These are phyloP conservation scores for Candida dajiaensis DNA, from an alignment of 805 yeast species.

Conservation along the genomic window DNA sequence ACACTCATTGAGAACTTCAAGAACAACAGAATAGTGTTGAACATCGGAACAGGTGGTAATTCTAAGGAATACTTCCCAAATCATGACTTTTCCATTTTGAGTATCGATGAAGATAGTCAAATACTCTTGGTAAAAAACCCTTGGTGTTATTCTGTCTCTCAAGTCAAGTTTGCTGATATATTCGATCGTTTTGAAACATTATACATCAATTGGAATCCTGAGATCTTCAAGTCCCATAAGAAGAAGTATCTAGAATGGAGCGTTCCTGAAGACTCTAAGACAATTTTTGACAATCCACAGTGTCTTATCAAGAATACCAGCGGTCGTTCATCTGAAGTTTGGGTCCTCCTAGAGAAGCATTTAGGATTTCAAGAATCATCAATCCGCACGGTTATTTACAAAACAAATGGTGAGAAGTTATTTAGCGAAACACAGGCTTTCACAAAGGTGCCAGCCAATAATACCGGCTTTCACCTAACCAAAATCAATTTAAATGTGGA, in stretches of 20 bases:
- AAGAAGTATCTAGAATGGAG: constrained; percentile 25
- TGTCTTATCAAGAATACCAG: constrained; percentile 32
- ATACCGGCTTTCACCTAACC: constrained; percentile 35
- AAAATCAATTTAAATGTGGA: constrained; percentile 26
- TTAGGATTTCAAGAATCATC: constrained; percentile 21
- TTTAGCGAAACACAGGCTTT: constrained; percentile 10
- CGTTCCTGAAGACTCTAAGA: constrained; percentile 5
- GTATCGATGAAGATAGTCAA: constrained; percentile 22
- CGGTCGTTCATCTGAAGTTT: constrained; percentile 26
- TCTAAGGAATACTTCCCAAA: constrained; percentile 37
- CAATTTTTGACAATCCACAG: constrained; percentile 31
- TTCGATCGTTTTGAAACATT: constrained; percentile 39
- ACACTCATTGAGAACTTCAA: constrained; percentile 26
- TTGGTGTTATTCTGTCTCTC: constrained; percentile 24
- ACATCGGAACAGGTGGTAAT: constrained; percentile 61
- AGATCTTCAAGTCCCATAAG: neutral
- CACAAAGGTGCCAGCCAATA: constrained; percentile 18
- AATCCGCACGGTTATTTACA: constrained; percentile 25
- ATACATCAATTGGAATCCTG: constrained; percentile 65
- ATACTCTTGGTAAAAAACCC: constrained; percentile 40
- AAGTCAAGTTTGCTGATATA: constrained; percentile 25
- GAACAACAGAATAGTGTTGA: constrained; percentile 39
- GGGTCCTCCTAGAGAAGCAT: constrained; percentile 49
- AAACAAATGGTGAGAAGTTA: constrained; percentile 27
- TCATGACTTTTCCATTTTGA: constrained; percentile 67